Conservation (phyloP, 169 alveolate genomes). For the Plasmodium gaboni region DNA sequence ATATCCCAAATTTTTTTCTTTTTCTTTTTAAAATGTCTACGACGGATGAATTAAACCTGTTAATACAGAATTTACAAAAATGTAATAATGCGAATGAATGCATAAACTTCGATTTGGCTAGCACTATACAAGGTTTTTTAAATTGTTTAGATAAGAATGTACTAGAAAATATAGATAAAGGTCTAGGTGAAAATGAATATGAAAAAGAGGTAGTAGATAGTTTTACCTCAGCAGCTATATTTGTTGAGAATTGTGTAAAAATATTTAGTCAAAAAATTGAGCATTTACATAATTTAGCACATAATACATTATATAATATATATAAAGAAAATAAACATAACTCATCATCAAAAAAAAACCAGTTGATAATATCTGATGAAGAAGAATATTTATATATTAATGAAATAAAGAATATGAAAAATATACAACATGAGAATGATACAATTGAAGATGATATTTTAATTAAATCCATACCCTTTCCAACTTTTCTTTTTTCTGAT, state of each 20-base stretch:
- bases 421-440: constrained; percentile 18
- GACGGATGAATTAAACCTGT: constrained; percentile 20
- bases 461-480: constrained; percentile 61
- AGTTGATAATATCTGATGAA: constrained; percentile 23
- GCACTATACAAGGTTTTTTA: constrained; percentile 53
- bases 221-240: constrained; percentile 70
- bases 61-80: constrained; percentile 64
- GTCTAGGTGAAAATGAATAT: constrained; percentile 15
- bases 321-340: constrained; percentile 39
- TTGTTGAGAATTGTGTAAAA: constrained; percentile 74
- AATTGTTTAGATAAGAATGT: constrained; percentile 43
- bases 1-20: not conserved
- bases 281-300: constrained; percentile 68
- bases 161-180: constrained; percentile 36
- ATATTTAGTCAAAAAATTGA: constrained; percentile 66
- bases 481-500: constrained; percentile 53
- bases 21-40: constrained; percentile 18
- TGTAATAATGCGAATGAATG: constrained; percentile 64
- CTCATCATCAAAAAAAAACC: constrained; percentile 25
- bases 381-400: constrained; percentile 65
- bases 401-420: constrained; percentile 48
- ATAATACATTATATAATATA: constrained; percentile 61
- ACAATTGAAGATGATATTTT: constrained; percentile 37
- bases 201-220: constrained; percentile 42
- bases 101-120: constrained; percentile 60